Conservation (phyloP, 768 basidiomycete species). For the Fomitopsis serialis region DNA sequence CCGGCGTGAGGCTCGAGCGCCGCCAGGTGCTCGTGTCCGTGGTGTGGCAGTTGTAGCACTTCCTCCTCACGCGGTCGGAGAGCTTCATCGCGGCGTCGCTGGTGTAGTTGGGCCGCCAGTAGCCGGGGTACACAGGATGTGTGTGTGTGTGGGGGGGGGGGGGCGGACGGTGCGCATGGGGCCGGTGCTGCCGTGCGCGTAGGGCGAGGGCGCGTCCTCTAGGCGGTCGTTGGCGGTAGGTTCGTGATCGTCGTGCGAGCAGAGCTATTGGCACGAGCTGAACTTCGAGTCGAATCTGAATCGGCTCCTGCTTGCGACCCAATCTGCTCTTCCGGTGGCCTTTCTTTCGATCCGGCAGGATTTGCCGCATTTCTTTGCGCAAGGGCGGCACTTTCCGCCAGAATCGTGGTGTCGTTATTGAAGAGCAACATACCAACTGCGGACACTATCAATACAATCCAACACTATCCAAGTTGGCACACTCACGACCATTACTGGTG, state of each 20-base stretch:
- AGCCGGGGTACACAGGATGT: constrained; percentile 33
- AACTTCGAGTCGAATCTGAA: too few species aligned
- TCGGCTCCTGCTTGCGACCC: too few species aligned
- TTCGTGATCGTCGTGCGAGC: too few species aligned
- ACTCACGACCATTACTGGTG: constrained; percentile 5
- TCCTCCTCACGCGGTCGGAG: constrained; percentile 66
- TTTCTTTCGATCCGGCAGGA: background rate
- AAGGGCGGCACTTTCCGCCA: background rate
- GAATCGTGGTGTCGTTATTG: background rate
- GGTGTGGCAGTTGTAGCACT: constrained; percentile 83
- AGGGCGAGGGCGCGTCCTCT: background rate
- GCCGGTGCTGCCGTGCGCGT: constrained; percentile 4
- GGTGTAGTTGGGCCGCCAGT: constrained; percentile 45
- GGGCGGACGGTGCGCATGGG: constrained; percentile 19
- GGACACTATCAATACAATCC: background rate
- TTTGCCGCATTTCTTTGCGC: background rate
- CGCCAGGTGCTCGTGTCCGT: constrained; percentile 84
- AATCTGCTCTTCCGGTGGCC: background rate
- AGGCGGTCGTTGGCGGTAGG: too few species aligned
- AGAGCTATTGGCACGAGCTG: too few species aligned
- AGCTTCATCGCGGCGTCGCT: constrained; percentile 80
- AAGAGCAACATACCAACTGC: background rate
- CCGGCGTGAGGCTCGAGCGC: constrained; percentile 69
- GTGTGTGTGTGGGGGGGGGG: constrained; percentile 17
- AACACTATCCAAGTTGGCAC: background rate